Base-by-base conservation (phyloP, 345 rosid species). In the Leavenworthia alabamica region DNA sequence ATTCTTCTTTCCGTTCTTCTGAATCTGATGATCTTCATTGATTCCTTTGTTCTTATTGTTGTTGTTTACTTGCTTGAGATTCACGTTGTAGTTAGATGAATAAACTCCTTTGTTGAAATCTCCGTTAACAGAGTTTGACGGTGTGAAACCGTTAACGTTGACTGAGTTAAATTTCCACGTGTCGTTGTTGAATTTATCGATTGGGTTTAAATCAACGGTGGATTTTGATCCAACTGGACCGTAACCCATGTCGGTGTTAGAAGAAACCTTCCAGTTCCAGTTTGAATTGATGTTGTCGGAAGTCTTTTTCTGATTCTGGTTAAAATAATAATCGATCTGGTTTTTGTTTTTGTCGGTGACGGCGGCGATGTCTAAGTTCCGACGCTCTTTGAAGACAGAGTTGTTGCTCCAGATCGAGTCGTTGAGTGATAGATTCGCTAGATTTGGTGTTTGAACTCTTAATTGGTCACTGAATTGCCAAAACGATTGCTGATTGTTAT, bases 391-490 rank as follows among this genome's bases (percentile, higher is more conserved):
- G 10, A 78, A 71, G 8, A 17, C 78, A 28, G 75, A 68, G 62
- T 68, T 64, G 52, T 62, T 75, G 86, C 93, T 83, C 99, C 99
- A 94, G 37, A 94, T 94, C 1, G 99, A 89, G 42, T 94, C 96
- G 55, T 82, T 88, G 41, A 86, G 82, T 3, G 97, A 88, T 14
- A 88, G 80, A 67, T 81, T 85, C n/a, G 90, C 84, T 22, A 88
- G 53, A 77, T 77, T 83, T 0, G 87, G 73, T 6, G 76, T 60
- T 11, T 93, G 96, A 10, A 78, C 47, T 73, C 99, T 76, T n/a
- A 94, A 74, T 64, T 94, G 95, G 67, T 94, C 99, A 56, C 97
- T 88, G 83, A 94, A 94, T 46, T 90, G 96, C 79, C 82, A 90
- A 74, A 94, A 94, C 0, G 97, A 82, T 54, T 89, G 97, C 81